Evolutionary conservation across 2,329 filamentous ascomycete genomes (phyloP).

Genomic region (Monosporascus sp.): DNA sequence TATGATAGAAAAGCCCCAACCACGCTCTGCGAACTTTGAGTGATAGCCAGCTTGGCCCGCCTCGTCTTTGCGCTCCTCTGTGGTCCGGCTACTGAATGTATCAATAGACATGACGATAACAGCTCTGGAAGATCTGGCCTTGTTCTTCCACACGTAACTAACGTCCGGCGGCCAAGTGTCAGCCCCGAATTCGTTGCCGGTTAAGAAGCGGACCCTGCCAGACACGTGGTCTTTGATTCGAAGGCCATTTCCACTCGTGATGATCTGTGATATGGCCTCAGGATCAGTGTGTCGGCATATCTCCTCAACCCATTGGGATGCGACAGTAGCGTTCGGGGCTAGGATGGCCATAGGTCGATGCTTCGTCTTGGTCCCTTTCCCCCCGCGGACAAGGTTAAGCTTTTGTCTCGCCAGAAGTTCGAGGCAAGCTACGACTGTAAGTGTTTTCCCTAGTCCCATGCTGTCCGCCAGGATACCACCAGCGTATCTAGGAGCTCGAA

Average conservation of each 20-base stretch:
- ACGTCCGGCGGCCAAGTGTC: constrained; percentile 9
- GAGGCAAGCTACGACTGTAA: constrained; percentile 17
- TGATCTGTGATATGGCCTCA: constrained; percentile 6
- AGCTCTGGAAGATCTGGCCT: constrained; percentile 10
- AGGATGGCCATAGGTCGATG: constrained; percentile 21
- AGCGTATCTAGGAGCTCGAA: constrained; percentile 17
- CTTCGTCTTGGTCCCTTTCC: constrained; percentile 2
- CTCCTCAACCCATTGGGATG: constrained; percentile 22
- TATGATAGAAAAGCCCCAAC: constrained; percentile 21
- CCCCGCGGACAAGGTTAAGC: constrained; percentile 7
- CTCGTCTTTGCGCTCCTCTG: background rate
- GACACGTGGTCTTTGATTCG: constrained; percentile 3
- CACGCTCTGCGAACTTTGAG: constrained; percentile 13
- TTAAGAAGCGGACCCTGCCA: constrained; percentile 6
- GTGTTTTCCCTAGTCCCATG: constrained; percentile 25
- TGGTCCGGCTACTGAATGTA: constrained; percentile 18
- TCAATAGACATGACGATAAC: constrained; percentile 22
- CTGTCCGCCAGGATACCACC: constrained; percentile 25
- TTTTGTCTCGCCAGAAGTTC: constrained; percentile 15
- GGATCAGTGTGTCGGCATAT: constrained; percentile 9
- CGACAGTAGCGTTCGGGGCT: constrained; percentile 18
- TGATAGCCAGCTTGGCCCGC: constrained; percentile 1
- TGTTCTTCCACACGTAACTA: constrained; percentile 20
- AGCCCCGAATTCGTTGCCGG: constrained; percentile 3
- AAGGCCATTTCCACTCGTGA: constrained; percentile 11